A percentile compares a stretch with the other conserved stretches of the same genome.
Evolutionary conservation across 305 asterid species (phyloP).

Genomic region (Caryopteris hybrid): DNA sequence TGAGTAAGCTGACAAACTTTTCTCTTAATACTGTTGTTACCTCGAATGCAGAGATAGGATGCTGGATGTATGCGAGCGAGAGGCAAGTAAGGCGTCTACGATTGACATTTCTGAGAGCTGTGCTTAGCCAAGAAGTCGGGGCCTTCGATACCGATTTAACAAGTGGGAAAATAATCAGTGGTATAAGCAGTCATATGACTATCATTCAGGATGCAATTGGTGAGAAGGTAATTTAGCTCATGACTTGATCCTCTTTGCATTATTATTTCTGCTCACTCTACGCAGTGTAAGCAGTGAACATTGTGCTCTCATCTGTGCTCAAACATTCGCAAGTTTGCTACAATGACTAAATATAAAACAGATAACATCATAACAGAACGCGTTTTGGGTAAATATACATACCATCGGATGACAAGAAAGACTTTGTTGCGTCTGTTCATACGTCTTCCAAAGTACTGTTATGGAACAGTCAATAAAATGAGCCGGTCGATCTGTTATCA

Average conservation of each 20-base stretch:
- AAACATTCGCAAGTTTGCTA: background rate
- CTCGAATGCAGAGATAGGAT: constrained; percentile 64
- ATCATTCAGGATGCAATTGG: constrained; percentile 84
- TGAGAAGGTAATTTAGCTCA: constrained; percentile 58
- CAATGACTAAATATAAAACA: too few relatives aligned
- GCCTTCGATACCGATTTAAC: constrained; percentile 76
- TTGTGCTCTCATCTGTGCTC: too few relatives aligned
- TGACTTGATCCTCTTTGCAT: background rate
- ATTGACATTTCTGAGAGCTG: constrained; percentile 52
- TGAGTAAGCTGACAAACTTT: too few relatives aligned
- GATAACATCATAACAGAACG: too few relatives aligned
- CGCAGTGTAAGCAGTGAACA: too few relatives aligned
- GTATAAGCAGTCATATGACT: constrained; percentile 66
- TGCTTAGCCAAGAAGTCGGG: constrained; percentile 67
- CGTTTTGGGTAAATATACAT: too few relatives aligned
- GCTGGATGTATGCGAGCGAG: constrained; percentile 89
- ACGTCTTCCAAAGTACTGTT: background rate
- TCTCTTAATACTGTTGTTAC: too few relatives aligned
- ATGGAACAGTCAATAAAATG: background rate
- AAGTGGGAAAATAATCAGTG: constrained; percentile 60
- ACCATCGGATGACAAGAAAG: background rate
- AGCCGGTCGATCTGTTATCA: background rate
- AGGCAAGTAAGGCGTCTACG: constrained; percentile 67
- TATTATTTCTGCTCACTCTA: too few relatives aligned
- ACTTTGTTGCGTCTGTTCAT: background rate